Conservation (phyloP, 805 yeast genomes). For the Ogataea angusta region DNA sequence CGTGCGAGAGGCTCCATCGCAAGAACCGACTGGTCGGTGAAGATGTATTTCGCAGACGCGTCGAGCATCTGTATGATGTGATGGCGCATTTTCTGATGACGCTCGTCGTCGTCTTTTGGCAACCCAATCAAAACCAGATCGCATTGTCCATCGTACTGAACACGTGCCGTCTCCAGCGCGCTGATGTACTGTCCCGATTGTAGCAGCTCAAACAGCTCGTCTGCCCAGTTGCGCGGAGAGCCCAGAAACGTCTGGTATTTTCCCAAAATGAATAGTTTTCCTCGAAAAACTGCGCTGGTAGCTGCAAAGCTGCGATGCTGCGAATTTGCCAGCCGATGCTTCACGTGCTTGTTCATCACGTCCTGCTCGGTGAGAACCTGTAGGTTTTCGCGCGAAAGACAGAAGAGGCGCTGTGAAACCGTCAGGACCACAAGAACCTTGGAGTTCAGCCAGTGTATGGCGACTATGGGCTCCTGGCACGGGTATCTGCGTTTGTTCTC, state of each 20-base stretch:
- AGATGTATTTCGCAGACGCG: slow-evolving; percentile 46
- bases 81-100: slow-evolving; percentile 49
- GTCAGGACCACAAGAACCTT: slow-evolving; percentile 42
- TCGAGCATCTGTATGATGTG: slow-evolving; percentile 56
- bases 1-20: slow-evolving; percentile 4
- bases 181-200: slow-evolving; percentile 45
- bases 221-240: slow-evolving; percentile 67
- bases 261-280: slow-evolving; percentile 52
- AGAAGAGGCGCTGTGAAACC: slow-evolving; percentile 41
- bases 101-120: slow-evolving; percentile 41
- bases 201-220: slow-evolving; percentile 48
- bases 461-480: slow-evolving; percentile 47
- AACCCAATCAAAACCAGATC: slow-evolving; percentile 54
- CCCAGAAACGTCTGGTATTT: slow-evolving; percentile 55
- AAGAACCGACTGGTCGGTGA: slow-evolving; percentile 25
- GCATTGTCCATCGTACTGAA: slow-evolving; percentile 48
- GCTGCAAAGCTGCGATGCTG: slow-evolving; percentile 23
- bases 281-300: slow-evolving; percentile 39
- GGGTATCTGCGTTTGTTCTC: slow-evolving; percentile 41
- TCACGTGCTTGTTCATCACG: slow-evolving; percentile 39
- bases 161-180: slow-evolving; percentile 56
- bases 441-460: slow-evolving; percentile 55
- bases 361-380: slow-evolving; percentile 35
- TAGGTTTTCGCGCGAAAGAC: slow-evolving; percentile 41
- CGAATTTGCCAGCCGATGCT: slow-evolving; percentile 8